phyloP scores from a whole-genome alignment of 169 alveolate species.

The Eimeria brunetti region DNA sequence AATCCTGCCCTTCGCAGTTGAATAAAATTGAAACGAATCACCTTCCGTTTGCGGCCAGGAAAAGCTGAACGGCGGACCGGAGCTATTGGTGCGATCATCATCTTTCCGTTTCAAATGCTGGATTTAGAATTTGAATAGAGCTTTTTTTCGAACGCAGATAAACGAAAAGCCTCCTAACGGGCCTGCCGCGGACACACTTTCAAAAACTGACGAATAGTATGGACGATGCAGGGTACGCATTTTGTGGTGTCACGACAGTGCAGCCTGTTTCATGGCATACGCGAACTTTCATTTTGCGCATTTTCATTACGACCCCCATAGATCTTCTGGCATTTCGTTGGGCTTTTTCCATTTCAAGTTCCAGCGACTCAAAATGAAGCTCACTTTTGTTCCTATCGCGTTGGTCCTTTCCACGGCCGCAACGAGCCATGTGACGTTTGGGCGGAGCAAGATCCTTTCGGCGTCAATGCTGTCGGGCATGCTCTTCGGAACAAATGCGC shows the following conservation, averaged over 20 bases:
- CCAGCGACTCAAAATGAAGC: conserved; percentile 28
- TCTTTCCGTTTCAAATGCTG: no score
- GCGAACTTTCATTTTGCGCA: conserved; percentile 6
- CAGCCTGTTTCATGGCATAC: neutral
- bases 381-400: conserved; percentile 43
- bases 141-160: neutral
- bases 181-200: neutral
- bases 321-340: conserved; percentile 22
- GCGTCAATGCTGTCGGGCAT: conserved; percentile 59
- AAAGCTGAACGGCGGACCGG: no score
- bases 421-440: conserved; percentile 13
- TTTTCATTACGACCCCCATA: conserved; percentile 33
- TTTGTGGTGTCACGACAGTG: conserved; percentile 28
- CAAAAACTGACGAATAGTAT: neutral
- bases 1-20: no score
- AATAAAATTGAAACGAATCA: no score
- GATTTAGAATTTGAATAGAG: neutral
- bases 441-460: conserved; percentile 40
- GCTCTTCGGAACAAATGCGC: conserved; percentile 37
- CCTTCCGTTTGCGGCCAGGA: no score
- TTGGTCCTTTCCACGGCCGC: conserved; percentile 11
- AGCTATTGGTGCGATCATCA: no score
- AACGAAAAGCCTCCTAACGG: neutral
- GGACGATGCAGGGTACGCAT: neutral
- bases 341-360: conserved; percentile 4